phyloP scores from a whole-genome alignment of 2,329 filamentous ascomycete genomes.

The Pestalotiopsis sp. region DNA sequence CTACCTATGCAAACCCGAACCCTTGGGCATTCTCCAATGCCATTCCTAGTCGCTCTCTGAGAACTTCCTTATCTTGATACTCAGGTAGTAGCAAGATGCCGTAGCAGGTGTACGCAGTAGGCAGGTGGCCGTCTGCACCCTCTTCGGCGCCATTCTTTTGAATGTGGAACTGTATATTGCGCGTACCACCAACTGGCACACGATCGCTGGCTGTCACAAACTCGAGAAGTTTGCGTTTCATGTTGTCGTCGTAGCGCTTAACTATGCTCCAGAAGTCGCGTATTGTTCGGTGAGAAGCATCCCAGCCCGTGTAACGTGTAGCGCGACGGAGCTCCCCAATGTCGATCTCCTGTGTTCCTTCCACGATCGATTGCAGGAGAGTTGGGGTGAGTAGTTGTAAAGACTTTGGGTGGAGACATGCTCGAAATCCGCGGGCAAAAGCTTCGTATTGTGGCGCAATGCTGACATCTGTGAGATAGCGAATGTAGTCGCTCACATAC shows the following conservation, averaged over 20 bases:
- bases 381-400: conserved; percentile 72
- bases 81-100: conserved; percentile 84
- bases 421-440: conserved; percentile 79
- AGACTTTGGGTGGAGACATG: conserved; percentile 72
- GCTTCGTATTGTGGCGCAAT: conserved; percentile 77
- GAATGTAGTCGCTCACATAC: conserved; percentile 84
- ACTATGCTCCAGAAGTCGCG: conserved; percentile 85
- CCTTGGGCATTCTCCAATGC: conserved; percentile 87
- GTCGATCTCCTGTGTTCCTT: conserved; percentile 83
- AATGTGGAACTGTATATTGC: conserved; percentile 81
- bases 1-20: conserved; percentile 76
- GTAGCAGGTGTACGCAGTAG: conserved; percentile 92
- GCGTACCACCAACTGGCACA: conserved; percentile 83
- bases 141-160: conserved; percentile 73
- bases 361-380: conserved; percentile 76
- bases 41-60: conserved; percentile 77
- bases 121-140: conserved; percentile 61
- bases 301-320: conserved; percentile 82
- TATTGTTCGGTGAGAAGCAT: conserved; percentile 69
- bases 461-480: conserved; percentile 79
- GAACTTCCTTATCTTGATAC: conserved; percentile 71
- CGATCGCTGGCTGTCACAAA: conserved; percentile 95
- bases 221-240: conserved; percentile 79
- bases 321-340: conserved; percentile 71
- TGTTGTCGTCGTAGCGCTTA: conserved; percentile 64